Percentiles rank a stretch among this genome's conserved stretches.
Conservation (phyloP, 495 filamentous ascomycete genomes). For the Cercophora samala region DNA sequence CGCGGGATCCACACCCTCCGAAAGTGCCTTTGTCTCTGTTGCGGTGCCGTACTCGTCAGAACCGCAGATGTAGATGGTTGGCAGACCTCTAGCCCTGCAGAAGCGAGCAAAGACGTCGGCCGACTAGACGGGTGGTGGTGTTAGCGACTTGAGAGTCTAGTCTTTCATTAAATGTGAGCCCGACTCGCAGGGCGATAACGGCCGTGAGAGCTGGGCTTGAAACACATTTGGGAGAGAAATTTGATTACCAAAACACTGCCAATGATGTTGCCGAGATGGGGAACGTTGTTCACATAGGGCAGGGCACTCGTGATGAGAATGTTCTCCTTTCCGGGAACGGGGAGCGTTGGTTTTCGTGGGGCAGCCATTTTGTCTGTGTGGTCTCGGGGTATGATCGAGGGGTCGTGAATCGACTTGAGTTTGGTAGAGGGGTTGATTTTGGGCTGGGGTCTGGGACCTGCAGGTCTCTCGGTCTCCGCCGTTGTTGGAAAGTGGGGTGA, state of each 20-base stretch:
- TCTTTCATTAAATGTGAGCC: background rate
- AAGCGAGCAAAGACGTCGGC: conserved; percentile 59
- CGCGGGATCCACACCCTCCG: conserved; percentile 63
- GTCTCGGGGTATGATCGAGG: background rate
- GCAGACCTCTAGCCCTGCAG: conserved; percentile 62
- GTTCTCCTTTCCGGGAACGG: conserved; percentile 49
- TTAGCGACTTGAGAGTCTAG: conserved; percentile 13
- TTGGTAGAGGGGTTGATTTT: conserved; percentile 15
- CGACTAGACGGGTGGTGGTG: conserved; percentile 20
- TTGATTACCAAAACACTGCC: conserved; percentile 66
- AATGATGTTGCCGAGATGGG: conserved; percentile 90
- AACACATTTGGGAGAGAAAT: background rate
- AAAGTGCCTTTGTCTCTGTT: conserved; percentile 75
- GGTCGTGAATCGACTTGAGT: background rate
- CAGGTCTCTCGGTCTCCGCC: background rate
- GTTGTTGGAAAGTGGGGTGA: conserved; percentile 21
- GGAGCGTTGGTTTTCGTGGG: conserved; percentile 31
- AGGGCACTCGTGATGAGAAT: conserved; percentile 63
- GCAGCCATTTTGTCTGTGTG: conserved; percentile 15
- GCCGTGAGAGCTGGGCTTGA: background rate
- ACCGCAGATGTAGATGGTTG: conserved; percentile 65
- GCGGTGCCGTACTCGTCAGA: conserved; percentile 73
- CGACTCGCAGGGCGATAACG: background rate
- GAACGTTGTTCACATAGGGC: conserved; percentile 94
- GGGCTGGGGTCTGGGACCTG: background rate